Evolutionary conservation across 139 green algal genomes (phyloP).

Genomic region (Dunaliella primolecta): DNA sequence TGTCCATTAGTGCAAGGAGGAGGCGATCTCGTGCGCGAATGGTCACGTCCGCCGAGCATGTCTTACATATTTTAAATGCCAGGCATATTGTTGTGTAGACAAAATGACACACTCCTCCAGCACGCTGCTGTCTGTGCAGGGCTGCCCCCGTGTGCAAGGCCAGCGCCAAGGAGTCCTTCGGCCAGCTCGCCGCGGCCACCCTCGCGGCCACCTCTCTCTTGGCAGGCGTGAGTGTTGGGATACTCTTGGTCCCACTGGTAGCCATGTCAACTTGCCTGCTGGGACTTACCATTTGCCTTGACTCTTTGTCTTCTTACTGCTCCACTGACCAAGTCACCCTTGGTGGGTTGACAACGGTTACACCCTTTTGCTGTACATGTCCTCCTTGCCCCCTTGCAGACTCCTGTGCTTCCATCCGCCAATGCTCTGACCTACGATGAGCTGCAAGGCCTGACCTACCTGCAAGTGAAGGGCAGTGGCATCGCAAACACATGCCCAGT

Average conservation of each 20-base stretch:
- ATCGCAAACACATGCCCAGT: conserved; percentile 95
- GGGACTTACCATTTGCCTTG: too few relatives aligned
- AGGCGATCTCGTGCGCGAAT: too few relatives aligned
- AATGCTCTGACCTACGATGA: conserved; percentile 85
- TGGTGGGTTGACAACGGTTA: too few relatives aligned
- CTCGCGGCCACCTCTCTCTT: conserved; percentile 53
- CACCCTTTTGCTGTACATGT: too few relatives aligned
- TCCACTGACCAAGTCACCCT: too few relatives aligned
- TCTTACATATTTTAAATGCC: too few relatives aligned
- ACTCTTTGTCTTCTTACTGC: too few relatives aligned
- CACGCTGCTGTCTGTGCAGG: neutral
- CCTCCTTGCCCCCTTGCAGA: neutral
- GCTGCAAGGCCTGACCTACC: conserved; percentile 88
- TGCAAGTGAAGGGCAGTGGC: conserved; percentile 93
- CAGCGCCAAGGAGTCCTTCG: conserved; percentile 34
- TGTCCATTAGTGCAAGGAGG: too few relatives aligned
- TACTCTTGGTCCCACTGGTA: neutral
- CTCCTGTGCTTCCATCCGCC: conserved; percentile 32
- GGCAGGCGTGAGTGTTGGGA: conserved; percentile 54
- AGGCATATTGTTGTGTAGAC: too few relatives aligned
- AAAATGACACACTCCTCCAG: too few relatives aligned
- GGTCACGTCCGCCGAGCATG: too few relatives aligned
- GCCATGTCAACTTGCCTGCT: too few relatives aligned
- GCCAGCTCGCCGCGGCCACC: conserved; percentile 42
- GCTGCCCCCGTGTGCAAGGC: conserved; percentile 32